Evolutionary conservation across 2,329 filamentous ascomycete genomes (phyloP), one percentile per base, ranked within the genome.

Genomic region (Fusarium nisikadoi): DNA sequence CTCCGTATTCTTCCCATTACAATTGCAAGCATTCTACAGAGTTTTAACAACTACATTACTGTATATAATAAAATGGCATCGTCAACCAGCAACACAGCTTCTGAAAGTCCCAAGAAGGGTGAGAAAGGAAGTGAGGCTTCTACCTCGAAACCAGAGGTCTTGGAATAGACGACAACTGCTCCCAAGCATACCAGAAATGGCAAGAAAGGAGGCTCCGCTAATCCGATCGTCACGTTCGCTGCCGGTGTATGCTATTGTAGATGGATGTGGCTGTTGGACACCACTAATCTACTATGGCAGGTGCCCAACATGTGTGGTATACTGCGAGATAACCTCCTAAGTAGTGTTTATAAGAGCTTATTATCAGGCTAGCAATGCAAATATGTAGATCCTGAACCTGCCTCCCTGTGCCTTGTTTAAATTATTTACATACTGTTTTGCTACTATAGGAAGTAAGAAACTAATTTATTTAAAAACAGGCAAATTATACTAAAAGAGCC

Each of bases 21-120:
- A 16, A 4, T 2, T n/a, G 1, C 8, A 25, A 36, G 12, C 12
- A 25, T 35, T 36, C 8, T 19, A 35, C 5, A 11, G 5, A 20
- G 12, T 0, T 25, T 11, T 0, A 20, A 12, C 3, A 0, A 6
- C 12, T 10, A 25, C 6, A 8, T 35, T 2, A 20, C 3, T 4
- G 23, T 13, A n/a, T 41, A n/a, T 14, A 25, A 11, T 13, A 27
- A 27, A 35, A 36, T 36, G 31, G 13, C 16, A 17, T 11, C 13
- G 2, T 36, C 23, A 20, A 35, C n/a, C 2, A 36, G 7, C 1
- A 36, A 27, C 17, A 23, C 17, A 27, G 12, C 8, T 2, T 16
- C 17, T 3, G 5, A 36, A 3, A 9, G 23, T 16, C 6, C 31
- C 6, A 6, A 12, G 12, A 33, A 50, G 17, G 25, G 17, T 8